phyloP scores from a whole-genome alignment of 2,329 filamentous ascomycete species.

The Aspergillus unguis region DNA sequence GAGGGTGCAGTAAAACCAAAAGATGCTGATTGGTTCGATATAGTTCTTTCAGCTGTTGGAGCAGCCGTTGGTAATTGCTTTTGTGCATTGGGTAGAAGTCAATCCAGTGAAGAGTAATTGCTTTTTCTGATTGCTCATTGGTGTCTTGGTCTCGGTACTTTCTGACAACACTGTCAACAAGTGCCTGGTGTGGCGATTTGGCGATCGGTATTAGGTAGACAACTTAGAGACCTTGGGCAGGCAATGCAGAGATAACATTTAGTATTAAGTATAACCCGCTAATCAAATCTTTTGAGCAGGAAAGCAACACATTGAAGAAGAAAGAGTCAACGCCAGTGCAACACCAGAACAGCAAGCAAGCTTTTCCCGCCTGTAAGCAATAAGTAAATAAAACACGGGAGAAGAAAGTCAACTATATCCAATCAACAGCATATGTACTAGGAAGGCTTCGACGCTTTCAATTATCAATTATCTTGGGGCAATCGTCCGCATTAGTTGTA shows the following conservation, averaged over 20 bases:
- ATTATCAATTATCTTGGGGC: constrained; percentile 2
- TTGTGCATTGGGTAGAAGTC: neutral
- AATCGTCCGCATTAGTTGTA: neutral
- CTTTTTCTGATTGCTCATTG: neutral
- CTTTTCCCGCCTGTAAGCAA: constrained; percentile 6
- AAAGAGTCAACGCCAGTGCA: constrained; percentile 6
- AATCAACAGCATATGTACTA: constrained; percentile 9
- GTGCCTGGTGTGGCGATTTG: neutral
- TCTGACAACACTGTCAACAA: neutral
- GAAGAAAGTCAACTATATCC: constrained; percentile 2
- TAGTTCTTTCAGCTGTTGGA: neutral
- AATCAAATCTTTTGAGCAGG: neutral
- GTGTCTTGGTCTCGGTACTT: neutral
- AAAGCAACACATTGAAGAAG: neutral
- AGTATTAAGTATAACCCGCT: neutral
- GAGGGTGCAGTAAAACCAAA: neutral
- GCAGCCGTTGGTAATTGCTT: constrained; percentile 8
- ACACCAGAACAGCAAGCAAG: constrained; percentile 5
- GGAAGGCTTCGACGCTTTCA: neutral
- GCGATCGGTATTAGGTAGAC: neutral
- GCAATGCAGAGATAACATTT: neutral
- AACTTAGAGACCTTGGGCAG: too few species aligned
- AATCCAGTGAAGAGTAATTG: neutral
- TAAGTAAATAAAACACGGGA: constrained; percentile 4
- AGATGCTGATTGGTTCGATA: constrained; percentile 3